Conservation (phyloP, 805 yeast genomes). For the Spathaspora boniae region DNA sequence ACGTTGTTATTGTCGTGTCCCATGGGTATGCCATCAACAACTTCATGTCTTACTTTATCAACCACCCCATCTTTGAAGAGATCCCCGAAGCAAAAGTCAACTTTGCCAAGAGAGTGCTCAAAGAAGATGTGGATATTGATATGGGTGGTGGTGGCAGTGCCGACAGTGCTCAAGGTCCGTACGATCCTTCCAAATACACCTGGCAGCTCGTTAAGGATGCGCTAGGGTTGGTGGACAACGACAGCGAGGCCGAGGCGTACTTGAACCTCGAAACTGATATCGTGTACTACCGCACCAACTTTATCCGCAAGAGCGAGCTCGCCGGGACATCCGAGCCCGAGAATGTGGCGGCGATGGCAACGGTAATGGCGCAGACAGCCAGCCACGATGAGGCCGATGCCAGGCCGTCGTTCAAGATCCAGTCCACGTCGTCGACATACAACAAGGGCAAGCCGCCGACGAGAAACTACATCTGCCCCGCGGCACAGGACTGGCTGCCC, state of each 20-base stretch:
- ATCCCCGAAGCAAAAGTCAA: constrained; percentile 39
- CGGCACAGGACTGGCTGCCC: constrained; percentile 40
- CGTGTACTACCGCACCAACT: constrained; percentile 42
- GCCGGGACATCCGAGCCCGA: background rate
- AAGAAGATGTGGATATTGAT: constrained; percentile 10
- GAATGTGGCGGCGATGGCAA: constrained; percentile 14
- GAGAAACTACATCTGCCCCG: constrained; percentile 27
- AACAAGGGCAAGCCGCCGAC: constrained; percentile 6
- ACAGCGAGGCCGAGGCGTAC: constrained; percentile 24
- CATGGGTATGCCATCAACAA: constrained; percentile 42
- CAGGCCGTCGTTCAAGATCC: constrained; percentile 34
- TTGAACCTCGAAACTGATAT: constrained; percentile 40
- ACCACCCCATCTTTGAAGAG: constrained; percentile 43
- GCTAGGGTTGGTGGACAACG: constrained; percentile 23
- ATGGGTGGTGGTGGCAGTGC: too few species aligned
- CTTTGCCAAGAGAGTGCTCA: constrained; percentile 23
- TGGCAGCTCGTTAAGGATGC: constrained; percentile 37
- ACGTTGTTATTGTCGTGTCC: constrained; percentile 35
- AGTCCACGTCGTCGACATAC: constrained; percentile 14
- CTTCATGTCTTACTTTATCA: constrained; percentile 36
- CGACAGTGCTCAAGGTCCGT: background rate
- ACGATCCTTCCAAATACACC: constrained; percentile 15
- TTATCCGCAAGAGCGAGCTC: constrained; percentile 34
- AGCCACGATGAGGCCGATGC: constrained; percentile 19
- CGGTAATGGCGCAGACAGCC: constrained; percentile 10